Evolutionary conservation across 2,329 filamentous ascomycete species (phyloP).

Genomic region (Xylariaceae sp.): DNA sequence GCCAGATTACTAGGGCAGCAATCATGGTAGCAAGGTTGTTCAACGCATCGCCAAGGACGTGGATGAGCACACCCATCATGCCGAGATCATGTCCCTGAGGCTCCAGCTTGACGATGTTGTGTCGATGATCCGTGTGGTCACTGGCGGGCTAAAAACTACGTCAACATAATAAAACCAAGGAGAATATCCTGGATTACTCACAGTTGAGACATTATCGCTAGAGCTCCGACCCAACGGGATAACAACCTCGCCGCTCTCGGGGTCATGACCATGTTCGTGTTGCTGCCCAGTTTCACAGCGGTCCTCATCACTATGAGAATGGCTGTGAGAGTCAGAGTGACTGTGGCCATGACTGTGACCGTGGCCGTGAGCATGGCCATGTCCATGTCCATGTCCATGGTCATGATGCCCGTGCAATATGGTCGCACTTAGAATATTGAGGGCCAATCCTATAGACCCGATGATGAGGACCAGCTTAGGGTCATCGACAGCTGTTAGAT

Average conservation of each 20-base stretch:
- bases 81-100: constrained; percentile 55
- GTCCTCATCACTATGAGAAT: constrained; percentile 20
- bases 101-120: constrained; percentile 33
- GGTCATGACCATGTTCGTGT: constrained; percentile 28
- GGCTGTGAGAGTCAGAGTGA: constrained; percentile 38
- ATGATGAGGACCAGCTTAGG: constrained; percentile 64
- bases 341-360: constrained; percentile 26
- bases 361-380: constrained; percentile 30
- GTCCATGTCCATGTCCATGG: constrained; percentile 25
- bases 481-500: constrained; percentile 51
- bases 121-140: constrained; percentile 47
- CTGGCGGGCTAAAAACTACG: constrained; percentile 26
- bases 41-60: constrained; percentile 66
- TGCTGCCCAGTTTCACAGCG: constrained; percentile 21
- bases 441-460: constrained; percentile 58
- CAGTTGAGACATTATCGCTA: constrained; percentile 26
- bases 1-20: constrained; percentile 65
- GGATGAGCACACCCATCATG: constrained; percentile 64
- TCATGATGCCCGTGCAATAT: constrained; percentile 57
- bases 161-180: constrained; percentile 1
- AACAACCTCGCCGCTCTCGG: constrained; percentile 29
- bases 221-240: constrained; percentile 19
- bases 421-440: constrained; percentile 62
- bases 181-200: constrained; percentile 13
- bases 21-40: constrained; percentile 74